Evolutionary conservation across 495 filamentous ascomycete species (phyloP).

Genomic region (Podospora tetraspora): DNA sequence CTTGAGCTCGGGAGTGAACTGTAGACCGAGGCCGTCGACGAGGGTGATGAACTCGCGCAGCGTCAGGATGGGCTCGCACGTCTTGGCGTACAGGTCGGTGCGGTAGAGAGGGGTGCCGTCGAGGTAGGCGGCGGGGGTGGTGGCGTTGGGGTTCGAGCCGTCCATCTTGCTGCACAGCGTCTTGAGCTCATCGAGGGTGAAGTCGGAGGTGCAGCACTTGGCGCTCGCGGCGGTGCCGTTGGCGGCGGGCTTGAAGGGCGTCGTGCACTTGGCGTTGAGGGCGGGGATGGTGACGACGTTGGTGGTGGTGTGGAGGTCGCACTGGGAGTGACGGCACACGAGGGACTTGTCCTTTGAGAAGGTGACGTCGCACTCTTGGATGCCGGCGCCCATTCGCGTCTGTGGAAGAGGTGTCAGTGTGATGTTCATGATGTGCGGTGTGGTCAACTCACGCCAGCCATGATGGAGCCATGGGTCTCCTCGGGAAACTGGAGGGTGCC

Average conservation of each 20-base stretch:
- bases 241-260: conserved; percentile 49
- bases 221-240: conserved; percentile 40
- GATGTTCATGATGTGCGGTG: neutral
- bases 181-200: conserved; percentile 55
- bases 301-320: conserved; percentile 60
- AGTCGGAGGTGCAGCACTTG: conserved; percentile 59
- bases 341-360: conserved; percentile 57
- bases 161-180: conserved; percentile 60
- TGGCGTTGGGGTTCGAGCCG: conserved; percentile 48
- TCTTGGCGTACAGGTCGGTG: conserved; percentile 52
- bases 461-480: conserved; percentile 47
- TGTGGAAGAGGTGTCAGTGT: conserved; percentile 3
- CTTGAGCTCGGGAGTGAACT: conserved; percentile 60
- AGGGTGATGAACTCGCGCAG: conserved; percentile 51
- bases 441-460: conserved; percentile 37
- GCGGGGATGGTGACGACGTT: conserved; percentile 54
- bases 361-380: conserved; percentile 59
- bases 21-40: conserved; percentile 45
- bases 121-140: conserved; percentile 48
- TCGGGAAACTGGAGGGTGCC: conserved; percentile 59
- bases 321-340: conserved; percentile 59
- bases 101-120: conserved; percentile 50
- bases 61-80: conserved; percentile 49
- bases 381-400: conserved; percentile 57
- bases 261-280: conserved; percentile 56